Base-by-base conservation (phyloP, 441 rosid genomes). In the Erodium trifolium region DNA sequence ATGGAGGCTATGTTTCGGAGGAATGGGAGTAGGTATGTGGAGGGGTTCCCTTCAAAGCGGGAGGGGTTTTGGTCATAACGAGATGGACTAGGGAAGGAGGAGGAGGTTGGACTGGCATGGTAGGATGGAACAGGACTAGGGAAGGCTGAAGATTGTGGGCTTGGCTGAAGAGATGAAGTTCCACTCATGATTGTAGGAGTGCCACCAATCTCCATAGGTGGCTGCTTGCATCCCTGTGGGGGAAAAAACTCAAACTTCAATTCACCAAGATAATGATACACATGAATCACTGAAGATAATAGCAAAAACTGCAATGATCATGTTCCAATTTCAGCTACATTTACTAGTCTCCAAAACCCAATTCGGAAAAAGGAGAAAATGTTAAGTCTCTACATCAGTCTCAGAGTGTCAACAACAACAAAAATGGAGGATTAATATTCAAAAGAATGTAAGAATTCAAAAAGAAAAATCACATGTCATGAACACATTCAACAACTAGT, bases 101-200 rank as follows among this genome's bases (percentile, higher is more conserved):
- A 86, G 1, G 93, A 88, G 0, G 83, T 75, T 0, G 91, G 91
- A 53, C 88, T 85, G 68, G 81, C 86, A 9, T 85, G 89, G 79
- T 87, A 85, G 39, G 92, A 79, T 14, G 76, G 91, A 18, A 85
- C 85, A 8, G 96, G 97, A 75, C 95, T 91, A 4, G 90, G 96
- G 72, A 83, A 91, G 60, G 84, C 81, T 4, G 98, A 93, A 14
- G 96, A 91, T 34, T 88, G 96, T 59, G 96, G 98, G 65, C 98
- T 93, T 5, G 91, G 91, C 72, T 89, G 96, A 60, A 87, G 51
- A 2, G 98, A 93, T 2, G 98, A 91, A 73, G 87, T 82, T 7
- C 92, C 73, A 43, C 94, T 91, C 9, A 86, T 78, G 78, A 84
- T 89, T 0, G 82, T 71, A 5, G 86, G 84, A 68, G 83, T 72